These are phyloP conservation scores for Pseudonectria buxi DNA, from an alignment of 2,329 filamentous ascomycete species.

Conservation along the genomic window DNA sequence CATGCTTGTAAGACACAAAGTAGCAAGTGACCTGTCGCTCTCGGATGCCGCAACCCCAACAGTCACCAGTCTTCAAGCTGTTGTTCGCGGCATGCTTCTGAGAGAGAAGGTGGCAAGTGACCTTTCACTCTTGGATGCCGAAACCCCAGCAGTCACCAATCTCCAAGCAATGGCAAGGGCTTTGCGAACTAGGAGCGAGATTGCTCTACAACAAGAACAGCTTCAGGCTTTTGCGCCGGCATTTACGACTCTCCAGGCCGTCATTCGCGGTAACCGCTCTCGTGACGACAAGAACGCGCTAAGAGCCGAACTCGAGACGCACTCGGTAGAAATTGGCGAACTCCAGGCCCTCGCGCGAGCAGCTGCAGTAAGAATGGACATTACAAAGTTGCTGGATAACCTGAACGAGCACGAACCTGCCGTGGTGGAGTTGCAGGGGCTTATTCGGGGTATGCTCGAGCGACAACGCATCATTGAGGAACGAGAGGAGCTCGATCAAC, in stretches of 20 bases:
- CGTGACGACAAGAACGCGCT: slow-evolving; percentile 38
- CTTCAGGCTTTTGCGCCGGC: slow-evolving; percentile 43
- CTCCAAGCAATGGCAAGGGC: slow-evolving; percentile 64
- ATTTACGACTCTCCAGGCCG: slow-evolving; percentile 40
- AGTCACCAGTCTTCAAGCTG: slow-evolving; percentile 57
- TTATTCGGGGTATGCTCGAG: slow-evolving; percentile 55
- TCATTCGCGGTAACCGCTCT: slow-evolving; percentile 40
- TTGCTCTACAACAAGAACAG: slow-evolving; percentile 43
- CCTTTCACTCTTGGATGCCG: slow-evolving; percentile 43
- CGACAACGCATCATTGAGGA: slow-evolving; percentile 44
- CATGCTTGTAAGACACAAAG: slow-evolving; percentile 52
- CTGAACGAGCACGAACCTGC: slow-evolving; percentile 40
- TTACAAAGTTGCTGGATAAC: slow-evolving; percentile 41
- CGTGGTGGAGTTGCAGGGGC: slow-evolving; percentile 49
- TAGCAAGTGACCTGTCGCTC: slow-evolving; percentile 46
- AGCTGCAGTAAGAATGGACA: slow-evolving; percentile 44
- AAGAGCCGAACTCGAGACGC: slow-evolving; percentile 42
- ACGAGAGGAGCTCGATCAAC: slow-evolving; percentile 48
- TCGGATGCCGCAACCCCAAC: slow-evolving; percentile 45
- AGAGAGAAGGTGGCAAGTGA: slow-evolving; percentile 51
- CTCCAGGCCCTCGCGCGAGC: slow-evolving; percentile 50
- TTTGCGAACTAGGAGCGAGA: slow-evolving; percentile 49
- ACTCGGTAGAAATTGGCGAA: slow-evolving; percentile 35
- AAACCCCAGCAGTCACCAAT: slow-evolving; percentile 43
- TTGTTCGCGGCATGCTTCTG: too few relatives aligned